Evolutionary conservation across 1,284 basidiomycete genomes (phyloP), one percentile per base, ranked within the genome.

Genomic region (Cutaneotrichosporon cutaneum): DNA sequence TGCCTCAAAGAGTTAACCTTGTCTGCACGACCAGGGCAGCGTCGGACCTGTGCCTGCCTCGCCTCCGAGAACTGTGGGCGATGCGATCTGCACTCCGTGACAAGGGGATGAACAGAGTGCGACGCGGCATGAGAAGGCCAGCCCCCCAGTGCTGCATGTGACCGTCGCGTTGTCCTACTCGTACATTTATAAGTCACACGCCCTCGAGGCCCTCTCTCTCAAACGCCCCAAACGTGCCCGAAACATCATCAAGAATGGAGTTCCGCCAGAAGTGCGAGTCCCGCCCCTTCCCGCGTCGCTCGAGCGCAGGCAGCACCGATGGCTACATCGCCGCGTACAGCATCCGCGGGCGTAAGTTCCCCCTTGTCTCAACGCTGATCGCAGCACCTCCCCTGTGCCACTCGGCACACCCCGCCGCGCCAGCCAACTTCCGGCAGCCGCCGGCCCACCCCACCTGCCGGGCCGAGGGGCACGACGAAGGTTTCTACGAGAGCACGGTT

Each of bases 311-410:
- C 21, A 48, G 22, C 21, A 24, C 5, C 9, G 10, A 24, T 11
- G 11, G 22, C 45, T 48, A 48, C 45, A 27, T 48, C 22, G 24
- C 5, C 2, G 16, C 45, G 4, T 48, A 48, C 45, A 24, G 21
- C 22, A 48, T 48, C 14, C 45, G 45, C 14, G 45, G 45, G 3
- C 45, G 45, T 48, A 16, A 3, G 45, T 48, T 48, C 22, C 22
- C 22, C 36, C 36, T 42, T 48, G 3, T 13, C 13, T 10, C 22
- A 24, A 14, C 2, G 11, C 45, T 27, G 14, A 48, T 24, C 2
- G 13, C 45, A 48, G 45, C 22, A 11, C 45, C 22, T 48, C 45
- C 45, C 10, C 45, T 48, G 21, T 48, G 45, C 45, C 45, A 48
- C 45, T 48, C 45, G 4, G 45, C 21, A 22, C 2, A 48, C 45